A percentile compares a stretch with the other conserved stretches of the same genome.
Evolutionary conservation across 2,329 filamentous ascomycete genomes (phyloP).

Genomic region (Talaromyces sp.): DNA sequence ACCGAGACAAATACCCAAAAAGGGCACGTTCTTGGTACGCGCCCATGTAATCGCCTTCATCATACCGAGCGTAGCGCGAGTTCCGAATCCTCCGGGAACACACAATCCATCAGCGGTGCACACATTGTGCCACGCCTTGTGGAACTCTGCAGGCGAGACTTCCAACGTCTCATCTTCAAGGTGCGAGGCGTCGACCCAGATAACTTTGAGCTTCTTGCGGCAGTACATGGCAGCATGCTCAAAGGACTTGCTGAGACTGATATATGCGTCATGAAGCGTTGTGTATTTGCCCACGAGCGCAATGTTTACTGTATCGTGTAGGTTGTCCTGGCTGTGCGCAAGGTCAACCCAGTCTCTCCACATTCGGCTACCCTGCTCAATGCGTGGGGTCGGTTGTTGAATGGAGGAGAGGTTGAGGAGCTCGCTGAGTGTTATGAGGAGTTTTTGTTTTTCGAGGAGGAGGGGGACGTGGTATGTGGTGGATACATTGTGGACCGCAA

Average conservation of each 20-base stretch:
- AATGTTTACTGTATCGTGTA: conserved; percentile 63
- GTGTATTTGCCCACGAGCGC: conserved; percentile 92
- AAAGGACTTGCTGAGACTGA: conserved; percentile 79
- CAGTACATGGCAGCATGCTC: conserved; percentile 92
- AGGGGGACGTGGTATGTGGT: conserved; percentile 94
- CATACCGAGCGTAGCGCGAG: conserved; percentile 85
- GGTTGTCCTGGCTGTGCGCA: conserved; percentile 64
- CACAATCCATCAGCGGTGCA: conserved; percentile 59
- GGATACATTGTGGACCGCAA: conserved; percentile 82
- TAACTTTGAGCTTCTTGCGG: conserved; percentile 71
- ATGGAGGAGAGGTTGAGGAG: conserved; percentile 65
- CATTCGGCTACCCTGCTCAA: conserved; percentile 64
- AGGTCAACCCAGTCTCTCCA: conserved; percentile 78
- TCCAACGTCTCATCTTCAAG: conserved; percentile 67
- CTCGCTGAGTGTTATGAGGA: conserved; percentile 65
- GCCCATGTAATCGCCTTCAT: conserved; percentile 84
- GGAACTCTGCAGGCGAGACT: conserved; percentile 68
- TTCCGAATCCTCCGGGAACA: conserved; percentile 73
- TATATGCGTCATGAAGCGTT: conserved; percentile 78
- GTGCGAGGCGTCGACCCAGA: conserved; percentile 81
- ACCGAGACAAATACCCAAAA: conserved; percentile 85
- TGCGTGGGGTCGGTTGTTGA: conserved; percentile 52
- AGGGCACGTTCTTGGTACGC: conserved; percentile 75
- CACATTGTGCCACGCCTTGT: conserved; percentile 45
- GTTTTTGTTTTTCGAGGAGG: conserved; percentile 78